Percentiles rank a stretch among this genome's conserved stretches.
These are phyloP conservation scores for Monascus ruber DNA, from an alignment of 2,329 filamentous ascomycete species.

Conservation along the genomic window DNA sequence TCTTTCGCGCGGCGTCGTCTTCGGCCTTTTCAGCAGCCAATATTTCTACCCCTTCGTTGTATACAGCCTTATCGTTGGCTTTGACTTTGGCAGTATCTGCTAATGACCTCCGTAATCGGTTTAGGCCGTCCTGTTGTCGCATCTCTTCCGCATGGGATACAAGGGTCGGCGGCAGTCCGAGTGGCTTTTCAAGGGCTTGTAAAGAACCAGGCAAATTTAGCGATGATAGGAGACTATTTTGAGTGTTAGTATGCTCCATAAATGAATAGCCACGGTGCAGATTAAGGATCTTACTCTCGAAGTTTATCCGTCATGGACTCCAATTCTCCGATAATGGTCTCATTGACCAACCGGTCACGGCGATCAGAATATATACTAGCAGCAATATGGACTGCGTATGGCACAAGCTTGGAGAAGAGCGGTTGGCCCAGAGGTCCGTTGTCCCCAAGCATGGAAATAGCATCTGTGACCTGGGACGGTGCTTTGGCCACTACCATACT, in stretches of 20 bases:
- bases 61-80: conserved; percentile 62
- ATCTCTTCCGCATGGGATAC: conserved; percentile 90
- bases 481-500: conserved; percentile 74
- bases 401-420: conserved; percentile 82
- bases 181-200: conserved; percentile 86
- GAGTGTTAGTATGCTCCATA: conserved; percentile 6
- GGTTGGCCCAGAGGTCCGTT: conserved; percentile 70
- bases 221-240: conserved; percentile 51
- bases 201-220: conserved; percentile 84
- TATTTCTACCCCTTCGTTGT: conserved; percentile 70
- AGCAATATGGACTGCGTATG: conserved; percentile 89
- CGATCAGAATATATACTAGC: conserved; percentile 92
- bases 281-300: conserved; percentile 47
- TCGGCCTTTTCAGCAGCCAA: conserved; percentile 72
- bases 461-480: conserved; percentile 71
- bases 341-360: conserved; percentile 79
- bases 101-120: conserved; percentile 65
- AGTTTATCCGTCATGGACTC: conserved; percentile 70
- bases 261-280: neutral
- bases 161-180: conserved; percentile 75
- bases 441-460: conserved; percentile 68
- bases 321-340: conserved; percentile 72
- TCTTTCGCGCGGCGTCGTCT: conserved; percentile 62
- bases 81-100: conserved; percentile 88
- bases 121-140: conserved; percentile 75